These are phyloP conservation scores for Penicillium subrubescens DNA, from an alignment of 495 filamentous ascomycete species.

Conservation along the genomic window DNA sequence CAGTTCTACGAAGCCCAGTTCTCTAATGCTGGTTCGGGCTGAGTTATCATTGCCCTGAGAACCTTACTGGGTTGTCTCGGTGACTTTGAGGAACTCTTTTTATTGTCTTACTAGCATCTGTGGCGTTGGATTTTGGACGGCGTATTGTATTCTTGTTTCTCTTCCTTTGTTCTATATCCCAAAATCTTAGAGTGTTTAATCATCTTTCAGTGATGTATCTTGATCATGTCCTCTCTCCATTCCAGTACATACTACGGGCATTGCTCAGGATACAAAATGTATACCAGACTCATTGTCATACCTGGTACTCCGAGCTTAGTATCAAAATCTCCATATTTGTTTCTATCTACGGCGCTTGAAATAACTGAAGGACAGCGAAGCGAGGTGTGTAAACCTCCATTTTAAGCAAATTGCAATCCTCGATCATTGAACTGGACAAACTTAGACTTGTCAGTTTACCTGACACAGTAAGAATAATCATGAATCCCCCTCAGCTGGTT, in stretches of 20 bases:
- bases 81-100: slow-evolving; percentile 1
- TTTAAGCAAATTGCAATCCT: slow-evolving; percentile 9
- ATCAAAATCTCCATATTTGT: not conserved
- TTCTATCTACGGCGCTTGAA: not conserved
- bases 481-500: not conserved
- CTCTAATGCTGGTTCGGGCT: slow-evolving; percentile 41
- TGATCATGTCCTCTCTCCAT: not conserved
- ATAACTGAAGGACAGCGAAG: not conserved
- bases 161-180: slow-evolving; percentile 25
- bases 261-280: not conserved
- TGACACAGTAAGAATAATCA: slow-evolving; percentile 1
- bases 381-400: not conserved
- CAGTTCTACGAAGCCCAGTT: slow-evolving; percentile 50
- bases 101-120: slow-evolving; percentile 25
- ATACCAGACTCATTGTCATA: not conserved
- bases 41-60: slow-evolving; percentile 9
- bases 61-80: not conserved
- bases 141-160: slow-evolving; percentile 14
- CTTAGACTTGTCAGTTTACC: not conserved
- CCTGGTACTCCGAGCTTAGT: not conserved
- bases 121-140: slow-evolving; percentile 25
- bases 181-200: slow-evolving; percentile 12
- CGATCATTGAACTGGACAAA: not conserved
- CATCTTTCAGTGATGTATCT: not conserved
- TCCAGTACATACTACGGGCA: slow-evolving; percentile 3